phyloP scores from a whole-genome alignment of 306 rosid genomes.

The Lathyrus sativus region DNA sequence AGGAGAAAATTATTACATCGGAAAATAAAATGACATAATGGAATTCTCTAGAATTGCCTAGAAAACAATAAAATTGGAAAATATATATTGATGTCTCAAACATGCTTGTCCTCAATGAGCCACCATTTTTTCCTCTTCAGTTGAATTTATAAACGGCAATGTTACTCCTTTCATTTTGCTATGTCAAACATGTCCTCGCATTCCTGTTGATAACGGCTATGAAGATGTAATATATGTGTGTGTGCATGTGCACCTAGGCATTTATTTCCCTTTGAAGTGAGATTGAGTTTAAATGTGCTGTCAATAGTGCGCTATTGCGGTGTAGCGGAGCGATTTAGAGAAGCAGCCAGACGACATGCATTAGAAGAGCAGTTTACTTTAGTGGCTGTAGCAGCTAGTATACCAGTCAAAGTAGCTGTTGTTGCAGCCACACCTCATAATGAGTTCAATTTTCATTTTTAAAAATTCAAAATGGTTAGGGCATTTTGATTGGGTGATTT shows the following conservation, averaged over 20 bases:
- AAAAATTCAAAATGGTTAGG: too few relatives aligned
- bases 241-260: background rate
- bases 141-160: background rate
- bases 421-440: background rate
- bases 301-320: background rate
- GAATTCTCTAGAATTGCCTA: too few relatives aligned
- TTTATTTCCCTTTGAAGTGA: background rate
- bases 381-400: background rate
- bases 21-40: too few relatives aligned
- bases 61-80: too few relatives aligned
- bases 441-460: background rate
- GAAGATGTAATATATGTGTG: background rate
- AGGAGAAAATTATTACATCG: too few relatives aligned
- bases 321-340: background rate
- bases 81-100: too few relatives aligned
- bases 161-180: background rate
- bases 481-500: too few relatives aligned
- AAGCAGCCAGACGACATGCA: background rate
- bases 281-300: background rate
- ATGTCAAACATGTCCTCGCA: background rate
- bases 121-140: background rate
- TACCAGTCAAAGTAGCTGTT: background rate
- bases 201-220: background rate
- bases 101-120: slow-evolving; percentile 7
- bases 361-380: background rate